These are phyloP conservation scores for Curvularia eragrostidis DNA, from an alignment of 2,329 filamentous ascomycete genomes.

Conservation along the genomic window DNA sequence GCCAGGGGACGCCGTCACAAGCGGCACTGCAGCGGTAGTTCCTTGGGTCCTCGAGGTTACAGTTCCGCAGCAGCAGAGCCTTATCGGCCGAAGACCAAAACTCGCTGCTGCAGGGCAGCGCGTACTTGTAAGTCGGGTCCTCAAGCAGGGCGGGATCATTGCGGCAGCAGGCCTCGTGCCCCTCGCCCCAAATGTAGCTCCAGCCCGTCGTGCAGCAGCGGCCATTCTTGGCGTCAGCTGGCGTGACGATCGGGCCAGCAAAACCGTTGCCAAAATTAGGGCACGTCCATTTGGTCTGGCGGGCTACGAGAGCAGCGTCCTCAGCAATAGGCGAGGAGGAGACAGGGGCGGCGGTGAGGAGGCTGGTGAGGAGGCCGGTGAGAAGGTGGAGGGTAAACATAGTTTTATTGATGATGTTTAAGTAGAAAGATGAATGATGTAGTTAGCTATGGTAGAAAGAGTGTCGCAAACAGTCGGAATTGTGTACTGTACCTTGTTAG, in stretches of 20 bases:
- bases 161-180: conserved; percentile 1
- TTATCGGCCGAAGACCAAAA: neutral
- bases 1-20: conserved; percentile 1
- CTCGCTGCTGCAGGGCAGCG: conserved; percentile 1
- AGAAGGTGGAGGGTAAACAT: neutral
- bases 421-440: neutral
- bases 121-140: conserved; percentile 1
- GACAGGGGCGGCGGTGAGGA: neutral
- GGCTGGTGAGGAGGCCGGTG: neutral
- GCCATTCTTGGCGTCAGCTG: neutral
- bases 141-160: neutral
- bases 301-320: neutral
- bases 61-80: neutral
- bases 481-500: neutral
- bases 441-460: neutral
- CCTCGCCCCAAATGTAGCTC: conserved; percentile 1
- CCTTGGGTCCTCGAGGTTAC: neutral
- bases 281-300: conserved; percentile 1
- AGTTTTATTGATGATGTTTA: neutral
- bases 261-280: neutral
- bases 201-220: conserved; percentile 3
- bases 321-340: conserved; percentile 1
- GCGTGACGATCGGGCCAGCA: neutral
- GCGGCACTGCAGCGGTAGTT: neutral
- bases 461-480: neutral